phyloP scores from a whole-genome alignment of 2,329 filamentous ascomycete genomes.

The Epichloe sp. region DNA sequence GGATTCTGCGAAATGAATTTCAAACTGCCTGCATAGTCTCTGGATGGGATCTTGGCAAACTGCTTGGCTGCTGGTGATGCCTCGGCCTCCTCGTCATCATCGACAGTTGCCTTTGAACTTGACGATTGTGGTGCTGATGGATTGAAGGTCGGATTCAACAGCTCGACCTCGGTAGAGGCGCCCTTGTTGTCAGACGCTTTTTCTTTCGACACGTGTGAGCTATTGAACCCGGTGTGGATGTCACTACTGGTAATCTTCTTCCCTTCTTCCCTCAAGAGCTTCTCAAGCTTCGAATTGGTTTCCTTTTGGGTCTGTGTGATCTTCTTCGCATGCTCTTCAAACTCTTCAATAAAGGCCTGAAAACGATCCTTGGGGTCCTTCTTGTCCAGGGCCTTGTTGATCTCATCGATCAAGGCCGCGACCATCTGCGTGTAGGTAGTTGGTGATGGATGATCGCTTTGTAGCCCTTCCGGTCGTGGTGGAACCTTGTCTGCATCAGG shows the following conservation, averaged over 20 bases:
- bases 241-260: constrained; percentile 90
- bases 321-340: constrained; percentile 64
- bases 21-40: constrained; percentile 60
- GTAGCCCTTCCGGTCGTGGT: constrained; percentile 63
- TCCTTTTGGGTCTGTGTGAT: constrained; percentile 68
- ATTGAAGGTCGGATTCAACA: constrained; percentile 55
- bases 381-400: constrained; percentile 73
- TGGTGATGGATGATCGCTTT: constrained; percentile 57
- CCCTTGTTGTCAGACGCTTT: constrained; percentile 32
- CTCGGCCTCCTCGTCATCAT: constrained; percentile 61
- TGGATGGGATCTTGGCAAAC: constrained; percentile 66
- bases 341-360: constrained; percentile 63
- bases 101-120: constrained; percentile 23
- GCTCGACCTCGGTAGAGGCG: constrained; percentile 46
- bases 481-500: constrained; percentile 64
- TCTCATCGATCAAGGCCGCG: constrained; percentile 86
- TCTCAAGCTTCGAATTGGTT: constrained; percentile 57
- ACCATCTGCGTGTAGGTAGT: constrained; percentile 96
- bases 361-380: constrained; percentile 58
- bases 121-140: constrained; percentile 4
- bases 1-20: constrained; percentile 71
- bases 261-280: constrained; percentile 72
- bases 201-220: constrained; percentile 62
- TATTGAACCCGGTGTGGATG: constrained; percentile 82
- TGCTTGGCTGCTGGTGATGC: constrained; percentile 65